Percentiles rank a stretch among this genome's conserved stretches.
Evolutionary conservation across 192 early-diverging fungal species (phyloP).

Genomic region (Podila horticola): DNA sequence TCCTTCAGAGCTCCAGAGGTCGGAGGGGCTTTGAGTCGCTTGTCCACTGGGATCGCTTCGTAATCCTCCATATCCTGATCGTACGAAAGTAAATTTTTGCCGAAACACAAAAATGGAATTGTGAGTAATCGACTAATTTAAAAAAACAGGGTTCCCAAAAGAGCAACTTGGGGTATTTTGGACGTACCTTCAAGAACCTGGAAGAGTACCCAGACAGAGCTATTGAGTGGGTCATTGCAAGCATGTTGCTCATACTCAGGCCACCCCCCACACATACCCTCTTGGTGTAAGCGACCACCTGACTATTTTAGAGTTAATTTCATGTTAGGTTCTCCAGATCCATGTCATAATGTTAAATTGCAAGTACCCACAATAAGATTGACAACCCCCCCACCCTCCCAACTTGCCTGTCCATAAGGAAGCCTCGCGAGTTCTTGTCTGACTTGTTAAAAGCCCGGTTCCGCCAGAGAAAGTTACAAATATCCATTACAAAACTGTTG

Average conservation of each 20-base stretch:
- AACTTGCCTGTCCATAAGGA: conserved; percentile 53
- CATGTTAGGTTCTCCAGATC: conserved; percentile 3
- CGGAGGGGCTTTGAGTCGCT: conserved; percentile 20
- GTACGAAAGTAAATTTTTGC: not conserved
- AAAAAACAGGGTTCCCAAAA: not conserved
- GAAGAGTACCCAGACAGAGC: conserved; percentile 52
- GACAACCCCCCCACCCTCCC: too few species aligned
- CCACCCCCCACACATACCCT: conserved; percentile 20
- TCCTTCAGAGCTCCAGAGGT: conserved; percentile 21
- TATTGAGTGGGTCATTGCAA: conserved; percentile 51
- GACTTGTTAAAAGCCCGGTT: conserved; percentile 53
- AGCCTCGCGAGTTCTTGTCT: conserved; percentile 52
- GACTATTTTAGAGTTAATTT: conserved; percentile 8
- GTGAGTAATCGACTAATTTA: conserved; percentile 1
- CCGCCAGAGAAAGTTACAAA: conserved; percentile 61
- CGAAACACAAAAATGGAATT: not conserved
- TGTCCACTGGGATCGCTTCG: conserved; percentile 21
- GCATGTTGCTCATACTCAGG: conserved; percentile 27
- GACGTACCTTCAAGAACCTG: conserved; percentile 47
- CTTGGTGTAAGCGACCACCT: conserved; percentile 6
- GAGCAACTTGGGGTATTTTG: not conserved
- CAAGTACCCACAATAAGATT: too few species aligned
- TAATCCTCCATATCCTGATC: conserved; percentile 12
- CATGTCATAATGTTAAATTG: not conserved
- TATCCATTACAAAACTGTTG: conserved; percentile 65